Evolutionary conservation across 805 yeast species (phyloP).

Genomic region (Yarrowia sp.): DNA sequence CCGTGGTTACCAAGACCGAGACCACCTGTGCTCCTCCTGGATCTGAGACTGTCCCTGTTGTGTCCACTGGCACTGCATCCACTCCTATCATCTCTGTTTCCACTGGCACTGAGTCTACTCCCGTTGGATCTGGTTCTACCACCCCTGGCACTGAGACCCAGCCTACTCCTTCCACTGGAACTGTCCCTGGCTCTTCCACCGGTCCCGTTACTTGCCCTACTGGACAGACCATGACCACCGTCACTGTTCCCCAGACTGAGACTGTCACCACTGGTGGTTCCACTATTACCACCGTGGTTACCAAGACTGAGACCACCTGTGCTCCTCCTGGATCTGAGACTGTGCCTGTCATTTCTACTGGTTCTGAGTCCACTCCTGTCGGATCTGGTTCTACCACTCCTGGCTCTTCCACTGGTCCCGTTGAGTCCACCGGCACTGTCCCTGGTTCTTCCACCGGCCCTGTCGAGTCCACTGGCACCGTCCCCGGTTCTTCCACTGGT

Average conservation of each 20-base stretch:
- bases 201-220: background rate
- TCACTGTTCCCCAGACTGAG: background rate
- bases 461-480: background rate
- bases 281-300: background rate
- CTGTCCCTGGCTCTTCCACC: background rate
- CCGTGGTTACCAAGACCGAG: conserved; percentile 18
- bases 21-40: conserved; percentile 10
- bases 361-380: background rate
- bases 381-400: background rate
- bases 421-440: too few relatives aligned
- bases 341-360: background rate
- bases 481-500: background rate
- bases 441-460: background rate
- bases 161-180: background rate
- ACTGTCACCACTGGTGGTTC: background rate
- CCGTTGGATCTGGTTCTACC: background rate
- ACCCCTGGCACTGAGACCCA: background rate
- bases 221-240: conserved; percentile 5
- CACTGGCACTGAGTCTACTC: background rate
- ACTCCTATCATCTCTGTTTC: background rate
- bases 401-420: background rate
- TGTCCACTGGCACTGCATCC: background rate
- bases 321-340: background rate
- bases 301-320: background rate
- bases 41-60: background rate